These are phyloP conservation scores for Camelina laxa DNA, from an alignment of 345 rosid species.

Conservation along the genomic window DNA sequence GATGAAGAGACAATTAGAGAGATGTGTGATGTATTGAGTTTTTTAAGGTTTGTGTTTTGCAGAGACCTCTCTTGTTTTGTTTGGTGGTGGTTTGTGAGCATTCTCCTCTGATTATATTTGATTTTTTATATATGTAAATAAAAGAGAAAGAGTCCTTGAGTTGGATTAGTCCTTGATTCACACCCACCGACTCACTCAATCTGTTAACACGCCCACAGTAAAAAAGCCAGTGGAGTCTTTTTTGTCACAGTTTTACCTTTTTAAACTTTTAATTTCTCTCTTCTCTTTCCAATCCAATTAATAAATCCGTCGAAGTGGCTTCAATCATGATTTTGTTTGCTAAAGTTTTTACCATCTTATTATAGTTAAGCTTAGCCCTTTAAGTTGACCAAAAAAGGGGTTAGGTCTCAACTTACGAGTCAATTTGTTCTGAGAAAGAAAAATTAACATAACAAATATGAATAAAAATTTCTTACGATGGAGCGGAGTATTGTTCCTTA, in stretches of 20 bases:
- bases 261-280: background rate
- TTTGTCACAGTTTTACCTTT: conserved; percentile 5
- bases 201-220: conserved; percentile 22
- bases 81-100: conserved; percentile 37
- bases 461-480: no score
- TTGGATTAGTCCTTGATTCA: conserved; percentile 14
- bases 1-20: conserved; percentile 22
- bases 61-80: conserved; percentile 33
- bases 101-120: conserved; percentile 35
- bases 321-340: background rate
- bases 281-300: background rate
- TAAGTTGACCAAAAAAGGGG: no score
- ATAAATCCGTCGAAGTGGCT: background rate
- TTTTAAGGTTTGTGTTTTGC: conserved; percentile 31
- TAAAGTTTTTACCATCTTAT: no score
- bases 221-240: conserved; percentile 9
- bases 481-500: no score
- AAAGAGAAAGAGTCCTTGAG: conserved; percentile 23
- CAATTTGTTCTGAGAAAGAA: no score
- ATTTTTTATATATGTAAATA: conserved; percentile 44
- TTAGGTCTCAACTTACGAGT: no score
- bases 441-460: no score
- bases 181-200: conserved; percentile 19
- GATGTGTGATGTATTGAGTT: conserved; percentile 35
- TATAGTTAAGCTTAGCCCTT: no score